Percentiles rank a stretch among this genome's conserved stretches.
These are phyloP conservation scores for Gossypium raimondii DNA, from an alignment of 345 rosid species.

Conservation along the genomic window DNA sequence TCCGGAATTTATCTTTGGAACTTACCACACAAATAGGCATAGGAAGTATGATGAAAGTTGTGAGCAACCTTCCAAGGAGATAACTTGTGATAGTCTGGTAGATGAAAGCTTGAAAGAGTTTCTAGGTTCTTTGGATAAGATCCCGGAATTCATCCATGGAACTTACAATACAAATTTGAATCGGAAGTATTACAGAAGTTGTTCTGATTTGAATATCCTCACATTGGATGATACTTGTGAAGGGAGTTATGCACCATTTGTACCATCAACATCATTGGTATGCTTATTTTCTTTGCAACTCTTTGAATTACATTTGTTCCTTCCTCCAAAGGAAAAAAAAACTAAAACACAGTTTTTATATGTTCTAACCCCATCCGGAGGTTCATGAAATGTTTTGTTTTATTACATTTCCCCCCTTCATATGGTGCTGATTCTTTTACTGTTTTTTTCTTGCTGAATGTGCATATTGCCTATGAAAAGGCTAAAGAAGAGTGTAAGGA, in stretches of 20 bases:
- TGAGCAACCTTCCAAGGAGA: background rate
- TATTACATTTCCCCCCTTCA: slow-evolving; percentile 4
- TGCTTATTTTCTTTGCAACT: slow-evolving; percentile 23
- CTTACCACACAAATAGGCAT: no score
- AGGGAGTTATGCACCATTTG: slow-evolving; percentile 37
- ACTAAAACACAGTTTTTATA: background rate
- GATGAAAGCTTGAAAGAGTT: slow-evolving; percentile 28
- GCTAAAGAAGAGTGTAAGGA: slow-evolving; percentile 24
- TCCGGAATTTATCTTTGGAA: no score
- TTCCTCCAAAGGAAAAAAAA: background rate
- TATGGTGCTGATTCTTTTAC: slow-evolving; percentile 19
- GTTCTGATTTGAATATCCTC: slow-evolving; percentile 50
- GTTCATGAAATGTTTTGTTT: background rate
- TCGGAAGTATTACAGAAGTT: slow-evolving; percentile 26
- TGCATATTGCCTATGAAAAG: slow-evolving; percentile 19
- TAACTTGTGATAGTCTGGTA: slow-evolving; percentile 6
- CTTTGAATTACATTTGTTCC: background rate
- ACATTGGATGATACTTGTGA: slow-evolving; percentile 25
- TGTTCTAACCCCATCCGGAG: background rate
- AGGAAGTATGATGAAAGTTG: background rate
- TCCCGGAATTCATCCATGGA: slow-evolving; percentile 13
- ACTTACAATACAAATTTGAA: slow-evolving; percentile 22
- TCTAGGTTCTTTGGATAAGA: slow-evolving; percentile 16
- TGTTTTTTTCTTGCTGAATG: slow-evolving; percentile 19
- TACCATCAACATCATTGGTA: slow-evolving; percentile 27